Evolutionary conservation across 2,329 filamentous ascomycete genomes (phyloP), one percentile per base, ranked within the genome.

Genomic region (Nannizziopsis barbatae): DNA sequence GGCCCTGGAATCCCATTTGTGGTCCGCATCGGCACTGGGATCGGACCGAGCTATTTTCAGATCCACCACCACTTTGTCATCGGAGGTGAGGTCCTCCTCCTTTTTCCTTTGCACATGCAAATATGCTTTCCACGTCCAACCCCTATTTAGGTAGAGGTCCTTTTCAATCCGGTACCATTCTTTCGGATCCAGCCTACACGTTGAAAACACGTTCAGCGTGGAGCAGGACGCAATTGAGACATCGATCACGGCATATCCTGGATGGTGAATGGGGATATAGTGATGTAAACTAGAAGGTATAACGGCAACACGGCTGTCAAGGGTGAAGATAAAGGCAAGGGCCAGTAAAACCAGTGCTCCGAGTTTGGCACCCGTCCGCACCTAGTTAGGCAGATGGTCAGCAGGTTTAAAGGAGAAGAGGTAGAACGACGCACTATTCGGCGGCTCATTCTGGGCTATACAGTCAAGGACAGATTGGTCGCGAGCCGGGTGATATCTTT

Each of bases 131-230:
- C 79, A 78, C 38, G 85, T 74, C 79, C 86, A 86, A 45, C 80
- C 77, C 51, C 76, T 78, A 52, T 79, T 79, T 14, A 95, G 76
- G 62, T 87, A 92, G 0, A 95, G 75, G 61, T 95, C 87, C 69
- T 95, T 95, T 55, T 94, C 84, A 53, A 95, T 73, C 42, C 85
- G 83, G 57, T 86, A 81, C 89, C 89, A 95, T 49, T 77, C 71
- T 38, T 79, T 70, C 33, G 74, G 66, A 59, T 92, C 83, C 53
- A 92, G 76, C 53, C 80, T 80, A 69, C 86, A 94, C 39, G 76
- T 83, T 3, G 83, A 83, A 50, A 90, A 83, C 27, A 77, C 62
- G 61, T 89, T 92, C 45, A 92, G 58, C 10, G 75, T 75, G 7
- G 83, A 86, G 68, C 89, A 95, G 45, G 76, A 82, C 14, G 78